phyloP scores from a whole-genome alignment of 352 stramenopile genomes.

The Globisporangium ultimum region DNA sequence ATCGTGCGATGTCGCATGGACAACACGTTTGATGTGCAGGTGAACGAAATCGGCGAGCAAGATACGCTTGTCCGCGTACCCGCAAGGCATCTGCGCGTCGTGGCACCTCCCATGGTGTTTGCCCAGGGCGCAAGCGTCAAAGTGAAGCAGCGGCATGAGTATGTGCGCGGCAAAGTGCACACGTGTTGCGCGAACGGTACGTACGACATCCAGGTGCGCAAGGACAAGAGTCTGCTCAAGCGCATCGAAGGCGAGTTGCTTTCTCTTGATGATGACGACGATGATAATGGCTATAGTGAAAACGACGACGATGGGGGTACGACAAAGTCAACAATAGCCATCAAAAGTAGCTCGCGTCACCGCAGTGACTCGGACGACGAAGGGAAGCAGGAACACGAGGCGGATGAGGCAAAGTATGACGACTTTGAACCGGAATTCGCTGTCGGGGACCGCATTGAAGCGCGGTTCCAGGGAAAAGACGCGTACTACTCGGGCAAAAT shows the following conservation, averaged over 20 bases:
- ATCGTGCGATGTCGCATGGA: constrained; percentile 53
- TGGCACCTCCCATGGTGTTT: constrained; percentile 26
- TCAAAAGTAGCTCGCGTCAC: too few relatives aligned
- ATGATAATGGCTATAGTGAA: constrained; percentile 17
- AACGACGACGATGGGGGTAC: not conserved
- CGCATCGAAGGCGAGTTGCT: constrained; percentile 41
- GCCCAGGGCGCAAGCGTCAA: constrained; percentile 36
- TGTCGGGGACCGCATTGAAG: constrained; percentile 56
- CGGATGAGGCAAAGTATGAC: constrained; percentile 22
- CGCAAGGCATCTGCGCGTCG: constrained; percentile 15
- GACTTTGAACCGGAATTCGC: constrained; percentile 50
- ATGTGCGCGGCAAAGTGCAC: constrained; percentile 40
- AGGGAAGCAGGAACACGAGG: constrained; percentile 13
- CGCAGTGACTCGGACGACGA: constrained; percentile 18
- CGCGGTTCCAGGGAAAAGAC: constrained; percentile 50
- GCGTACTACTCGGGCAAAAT: constrained; percentile 52
- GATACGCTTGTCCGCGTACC: constrained; percentile 43
- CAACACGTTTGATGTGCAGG: constrained; percentile 57
- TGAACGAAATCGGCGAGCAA: constrained; percentile 40
- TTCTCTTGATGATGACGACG: constrained; percentile 29
- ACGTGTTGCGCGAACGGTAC: constrained; percentile 40
- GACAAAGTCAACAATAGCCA: not conserved
- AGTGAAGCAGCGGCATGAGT: constrained; percentile 51
- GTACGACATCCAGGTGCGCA: constrained; percentile 47
- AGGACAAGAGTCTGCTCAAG: constrained; percentile 24